Conservation (phyloP, 192 early-diverging fungal genomes). For the Phycomyces blakesleeanus region DNA sequence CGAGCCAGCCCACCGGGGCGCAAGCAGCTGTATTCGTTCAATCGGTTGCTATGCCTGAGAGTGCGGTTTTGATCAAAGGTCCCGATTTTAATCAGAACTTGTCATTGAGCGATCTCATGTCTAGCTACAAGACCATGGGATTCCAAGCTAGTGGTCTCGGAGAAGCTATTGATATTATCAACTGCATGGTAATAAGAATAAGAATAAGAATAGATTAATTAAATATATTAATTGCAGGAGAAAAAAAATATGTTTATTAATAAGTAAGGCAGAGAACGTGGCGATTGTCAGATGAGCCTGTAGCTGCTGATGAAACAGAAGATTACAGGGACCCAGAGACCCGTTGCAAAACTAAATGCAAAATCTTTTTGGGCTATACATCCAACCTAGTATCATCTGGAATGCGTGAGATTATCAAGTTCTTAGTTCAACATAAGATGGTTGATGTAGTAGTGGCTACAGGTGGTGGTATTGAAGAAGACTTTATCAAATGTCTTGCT, state of each 20-base stretch:
- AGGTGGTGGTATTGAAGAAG: constrained; percentile 96
- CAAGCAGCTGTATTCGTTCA: constrained; percentile 62
- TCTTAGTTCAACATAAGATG: constrained; percentile 83
- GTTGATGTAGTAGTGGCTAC: constrained; percentile 90
- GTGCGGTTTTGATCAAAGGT: constrained; percentile 65
- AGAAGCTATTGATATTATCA: constrained; percentile 86
- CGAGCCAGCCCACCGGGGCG: constrained; percentile 33
- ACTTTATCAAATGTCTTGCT: constrained; percentile 96
- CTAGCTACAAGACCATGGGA: constrained; percentile 73
- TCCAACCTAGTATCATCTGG: constrained; percentile 97
- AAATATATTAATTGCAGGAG: too few species aligned
- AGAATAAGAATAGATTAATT: background rate
- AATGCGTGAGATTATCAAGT: constrained; percentile 86
- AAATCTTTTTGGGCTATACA: constrained; percentile 97
- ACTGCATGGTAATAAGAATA: constrained; percentile 75
- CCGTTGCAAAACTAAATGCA: constrained; percentile 76
- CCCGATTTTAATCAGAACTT: constrained; percentile 92
- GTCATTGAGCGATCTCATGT: constrained; percentile 69
- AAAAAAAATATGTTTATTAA: background rate
- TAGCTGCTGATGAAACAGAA: constrained; percentile 56
- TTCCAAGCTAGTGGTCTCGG: constrained; percentile 93
- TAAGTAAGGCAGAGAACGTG: constrained; percentile 53
- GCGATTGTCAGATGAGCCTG: constrained; percentile 87
- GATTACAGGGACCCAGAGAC: constrained; percentile 56
- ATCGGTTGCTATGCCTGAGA: constrained; percentile 68